These are phyloP conservation scores for Yamadazyma mexicana DNA, from an alignment of 1,139 yeast species.

Conservation along the genomic window DNA sequence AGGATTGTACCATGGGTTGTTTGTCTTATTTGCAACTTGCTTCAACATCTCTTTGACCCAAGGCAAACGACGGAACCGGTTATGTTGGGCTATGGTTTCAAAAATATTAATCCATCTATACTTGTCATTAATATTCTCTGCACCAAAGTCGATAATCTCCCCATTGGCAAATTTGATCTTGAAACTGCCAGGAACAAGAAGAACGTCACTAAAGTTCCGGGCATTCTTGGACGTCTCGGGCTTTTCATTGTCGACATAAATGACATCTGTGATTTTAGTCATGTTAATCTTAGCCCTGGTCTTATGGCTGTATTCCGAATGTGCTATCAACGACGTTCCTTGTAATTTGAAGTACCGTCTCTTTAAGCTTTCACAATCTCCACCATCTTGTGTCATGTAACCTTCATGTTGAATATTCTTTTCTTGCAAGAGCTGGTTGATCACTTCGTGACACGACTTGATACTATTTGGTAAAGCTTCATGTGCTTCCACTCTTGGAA, in stretches of 20 bases:
- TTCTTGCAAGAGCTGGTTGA: slow-evolving; percentile 47
- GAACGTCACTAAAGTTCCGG: slow-evolving; percentile 64
- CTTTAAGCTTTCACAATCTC: slow-evolving; percentile 66
- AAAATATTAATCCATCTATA: slow-evolving; percentile 55
- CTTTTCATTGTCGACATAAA: slow-evolving; percentile 48
- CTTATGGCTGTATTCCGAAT: slow-evolving; percentile 60
- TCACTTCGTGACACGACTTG: slow-evolving; percentile 53
- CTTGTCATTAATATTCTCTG: slow-evolving; percentile 59
- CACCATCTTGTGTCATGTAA: slow-evolving; percentile 74
- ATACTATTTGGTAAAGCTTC: slow-evolving; percentile 71
- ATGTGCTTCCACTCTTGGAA: slow-evolving; percentile 56
- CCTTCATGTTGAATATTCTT: slow-evolving; percentile 50
- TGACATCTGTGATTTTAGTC: slow-evolving; percentile 56
- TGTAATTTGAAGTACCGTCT: slow-evolving; percentile 60
- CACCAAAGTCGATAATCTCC: slow-evolving; percentile 69
- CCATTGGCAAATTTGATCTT: slow-evolving; percentile 65
- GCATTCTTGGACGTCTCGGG: slow-evolving; percentile 31
- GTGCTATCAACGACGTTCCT: slow-evolving; percentile 65
- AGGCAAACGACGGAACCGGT: slow-evolving; percentile 61
- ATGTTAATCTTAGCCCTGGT: slow-evolving; percentile 69
- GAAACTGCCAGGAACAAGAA: slow-evolving; percentile 63
- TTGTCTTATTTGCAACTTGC: slow-evolving; percentile 9
- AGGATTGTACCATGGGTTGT: slow-evolving; percentile 17
- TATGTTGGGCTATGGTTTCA: slow-evolving; percentile 53
- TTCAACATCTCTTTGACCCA: slow-evolving; percentile 61